Evolutionary conservation across 768 basidiomycete genomes (phyloP).

Genomic region (Lanmaoa pseudosensibilis): DNA sequence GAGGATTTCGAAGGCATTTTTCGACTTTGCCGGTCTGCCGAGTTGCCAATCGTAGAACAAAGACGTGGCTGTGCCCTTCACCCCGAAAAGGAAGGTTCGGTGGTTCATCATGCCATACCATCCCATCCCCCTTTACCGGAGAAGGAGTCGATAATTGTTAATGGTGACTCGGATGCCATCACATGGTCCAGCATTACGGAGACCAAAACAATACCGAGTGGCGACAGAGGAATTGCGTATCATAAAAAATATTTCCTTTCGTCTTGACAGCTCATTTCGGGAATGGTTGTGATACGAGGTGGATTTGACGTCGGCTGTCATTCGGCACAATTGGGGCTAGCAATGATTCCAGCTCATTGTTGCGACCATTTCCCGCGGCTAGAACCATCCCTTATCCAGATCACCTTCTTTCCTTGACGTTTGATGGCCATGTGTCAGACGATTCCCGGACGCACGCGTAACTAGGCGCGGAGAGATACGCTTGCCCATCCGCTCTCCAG

Average conservation of each 20-base stretch:
- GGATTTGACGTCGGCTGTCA: conserved; percentile 27
- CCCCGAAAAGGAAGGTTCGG: conserved; percentile 35
- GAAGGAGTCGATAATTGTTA: background rate
- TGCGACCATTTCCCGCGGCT: conserved; percentile 15
- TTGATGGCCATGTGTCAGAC: conserved; percentile 29
- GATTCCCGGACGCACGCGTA: conserved; percentile 18
- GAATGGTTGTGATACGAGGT: conserved; percentile 13
- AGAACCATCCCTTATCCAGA: background rate
- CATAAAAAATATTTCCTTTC: background rate
- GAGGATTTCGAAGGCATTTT: conserved; percentile 42
- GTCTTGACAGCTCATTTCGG: conserved; percentile 28
- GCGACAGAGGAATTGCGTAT: background rate
- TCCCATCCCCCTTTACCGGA: no score
- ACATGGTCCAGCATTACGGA: background rate
- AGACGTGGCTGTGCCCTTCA: conserved; percentile 13
- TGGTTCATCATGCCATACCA: conserved; percentile 10
- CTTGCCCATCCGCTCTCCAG: conserved; percentile 1
- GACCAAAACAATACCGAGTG: background rate
- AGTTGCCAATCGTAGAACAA: conserved; percentile 24
- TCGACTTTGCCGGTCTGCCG: conserved; percentile 30
- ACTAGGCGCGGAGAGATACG: conserved; percentile 22
- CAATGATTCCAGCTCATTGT: conserved; percentile 30
- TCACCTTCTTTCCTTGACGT: conserved; percentile 21
- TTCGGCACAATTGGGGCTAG: conserved; percentile 7
- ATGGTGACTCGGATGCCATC: background rate